phyloP scores from a whole-genome alignment of 1,284 basidiomycete genomes.

The Cryptococcus sp. region DNA sequence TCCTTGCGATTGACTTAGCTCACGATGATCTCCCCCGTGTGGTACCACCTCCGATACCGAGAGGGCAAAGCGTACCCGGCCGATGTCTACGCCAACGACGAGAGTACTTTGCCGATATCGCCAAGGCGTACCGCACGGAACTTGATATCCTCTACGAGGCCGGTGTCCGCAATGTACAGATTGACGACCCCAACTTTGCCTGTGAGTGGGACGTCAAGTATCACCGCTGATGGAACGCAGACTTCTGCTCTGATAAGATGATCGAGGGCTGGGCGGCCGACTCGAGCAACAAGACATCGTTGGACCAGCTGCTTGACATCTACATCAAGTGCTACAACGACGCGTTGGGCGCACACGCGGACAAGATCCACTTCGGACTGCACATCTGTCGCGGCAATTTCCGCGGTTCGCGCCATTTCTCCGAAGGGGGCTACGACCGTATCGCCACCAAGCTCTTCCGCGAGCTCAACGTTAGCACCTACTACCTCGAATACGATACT shows the following conservation, averaged over 20 bases:
- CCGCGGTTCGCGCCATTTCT: constrained; percentile 67
- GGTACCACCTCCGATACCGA: constrained; percentile 65
- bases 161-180: constrained; percentile 70
- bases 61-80: constrained; percentile 31
- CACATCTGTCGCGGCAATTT: constrained; percentile 82
- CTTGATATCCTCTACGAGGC: constrained; percentile 69
- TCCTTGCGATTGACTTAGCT: constrained; percentile 59
- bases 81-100: constrained; percentile 29
- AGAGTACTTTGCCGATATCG: constrained; percentile 61
- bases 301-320: constrained; percentile 64
- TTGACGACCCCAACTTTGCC: constrained; percentile 63
- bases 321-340: constrained; percentile 73
- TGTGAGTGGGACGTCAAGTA: constrained; percentile 17
- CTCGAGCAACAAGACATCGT: constrained; percentile 63
- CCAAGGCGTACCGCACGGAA: constrained; percentile 68
- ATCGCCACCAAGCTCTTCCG: constrained; percentile 73
- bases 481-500: constrained; percentile 76
- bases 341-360: constrained; percentile 61
- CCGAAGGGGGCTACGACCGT: constrained; percentile 70
- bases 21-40: constrained; percentile 72
- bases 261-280: constrained; percentile 57
- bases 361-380: constrained; percentile 67
- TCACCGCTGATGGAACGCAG: constrained; percentile 1
- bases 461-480: constrained; percentile 70
- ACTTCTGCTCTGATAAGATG: constrained; percentile 41